phyloP scores from a whole-genome alignment of 1,284 basidiomycete species.

The Puccinia horiana region DNA sequence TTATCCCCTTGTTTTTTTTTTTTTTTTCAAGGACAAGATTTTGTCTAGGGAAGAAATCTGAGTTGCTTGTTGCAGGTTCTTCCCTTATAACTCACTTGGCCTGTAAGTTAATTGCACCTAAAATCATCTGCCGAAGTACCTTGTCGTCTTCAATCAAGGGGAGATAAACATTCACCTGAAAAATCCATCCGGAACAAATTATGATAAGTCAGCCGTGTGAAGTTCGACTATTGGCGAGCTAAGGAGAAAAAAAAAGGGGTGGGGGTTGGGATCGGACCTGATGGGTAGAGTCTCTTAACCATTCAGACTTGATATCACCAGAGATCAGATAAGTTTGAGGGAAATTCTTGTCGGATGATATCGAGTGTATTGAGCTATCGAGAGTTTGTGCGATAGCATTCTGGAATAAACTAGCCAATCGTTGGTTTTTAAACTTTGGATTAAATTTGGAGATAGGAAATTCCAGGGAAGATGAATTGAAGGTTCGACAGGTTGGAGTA shows the following conservation, averaged over 20 bases:
- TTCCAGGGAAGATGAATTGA: conserved; percentile 8
- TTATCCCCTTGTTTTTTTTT: too few relatives aligned
- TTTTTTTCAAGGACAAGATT: too few relatives aligned
- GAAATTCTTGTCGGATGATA: conserved; percentile 50
- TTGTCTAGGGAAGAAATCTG: too few relatives aligned
- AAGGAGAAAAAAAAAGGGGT: too few relatives aligned
- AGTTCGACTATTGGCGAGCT: too few relatives aligned
- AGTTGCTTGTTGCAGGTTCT: too few relatives aligned
- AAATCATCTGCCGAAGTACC: not conserved
- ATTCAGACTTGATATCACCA: conserved; percentile 53
- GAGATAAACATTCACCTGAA: conserved; percentile 25
- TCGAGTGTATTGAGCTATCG: conserved; percentile 54
- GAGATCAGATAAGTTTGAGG: conserved; percentile 53
- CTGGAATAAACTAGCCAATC: conserved; percentile 3
- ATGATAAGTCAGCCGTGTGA: too few relatives aligned
- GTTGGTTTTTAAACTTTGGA: not conserved
- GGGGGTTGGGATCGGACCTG: conserved; percentile 50
- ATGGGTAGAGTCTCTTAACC: conserved; percentile 53
- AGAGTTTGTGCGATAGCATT: conserved; percentile 47
- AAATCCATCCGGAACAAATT: not conserved
- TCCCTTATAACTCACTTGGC: not conserved
- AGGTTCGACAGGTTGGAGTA: conserved; percentile 5
- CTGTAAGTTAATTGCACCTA: conserved; percentile 19
- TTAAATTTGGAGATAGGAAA: not conserved
- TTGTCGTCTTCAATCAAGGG: conserved; percentile 6